Percentiles rank a stretch among this genome's conserved stretches.
Conservation (phyloP, 2,329 filamentous ascomycete genomes). For the Curvularia eragrostidis region DNA sequence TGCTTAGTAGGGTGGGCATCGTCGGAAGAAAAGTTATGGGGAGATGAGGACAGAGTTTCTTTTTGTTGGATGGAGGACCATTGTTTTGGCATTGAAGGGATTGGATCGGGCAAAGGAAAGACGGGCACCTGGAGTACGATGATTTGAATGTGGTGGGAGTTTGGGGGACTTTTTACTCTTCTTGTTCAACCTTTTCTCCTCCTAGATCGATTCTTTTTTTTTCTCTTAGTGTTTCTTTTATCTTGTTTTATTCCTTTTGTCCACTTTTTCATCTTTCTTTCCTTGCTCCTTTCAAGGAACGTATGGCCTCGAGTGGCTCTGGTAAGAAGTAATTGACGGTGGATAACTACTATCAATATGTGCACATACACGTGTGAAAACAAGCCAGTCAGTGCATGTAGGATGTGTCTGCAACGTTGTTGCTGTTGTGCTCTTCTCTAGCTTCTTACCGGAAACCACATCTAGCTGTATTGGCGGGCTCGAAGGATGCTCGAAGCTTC, state of each 20-base stretch:
- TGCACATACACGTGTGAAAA: not conserved
- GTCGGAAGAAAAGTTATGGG: not conserved
- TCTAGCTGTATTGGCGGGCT: no score
- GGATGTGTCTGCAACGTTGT: no score
- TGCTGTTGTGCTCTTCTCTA: no score
- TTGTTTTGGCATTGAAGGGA: not conserved
- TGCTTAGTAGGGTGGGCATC: constrained; percentile 10
- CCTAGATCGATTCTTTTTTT: not conserved
- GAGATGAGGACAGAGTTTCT: not conserved
- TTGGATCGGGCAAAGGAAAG: constrained; percentile 8
- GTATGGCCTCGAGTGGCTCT: not conserved
- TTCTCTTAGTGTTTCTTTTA: not conserved
- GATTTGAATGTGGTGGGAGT: not conserved
- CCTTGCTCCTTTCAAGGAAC: not conserved
- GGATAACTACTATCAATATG: not conserved
- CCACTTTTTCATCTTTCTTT: not conserved
- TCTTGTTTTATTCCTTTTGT: no score
- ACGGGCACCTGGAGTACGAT: constrained; percentile 3
- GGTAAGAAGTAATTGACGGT: not conserved
- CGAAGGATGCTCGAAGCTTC: no score
- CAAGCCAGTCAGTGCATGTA: not conserved
- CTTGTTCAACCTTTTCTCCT: not conserved
- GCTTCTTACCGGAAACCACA: no score
- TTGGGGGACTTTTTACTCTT: not conserved
- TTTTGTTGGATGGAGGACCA: not conserved